Conservation (phyloP, 73 alveolate species). For the Durusdinium trenchii region DNA sequence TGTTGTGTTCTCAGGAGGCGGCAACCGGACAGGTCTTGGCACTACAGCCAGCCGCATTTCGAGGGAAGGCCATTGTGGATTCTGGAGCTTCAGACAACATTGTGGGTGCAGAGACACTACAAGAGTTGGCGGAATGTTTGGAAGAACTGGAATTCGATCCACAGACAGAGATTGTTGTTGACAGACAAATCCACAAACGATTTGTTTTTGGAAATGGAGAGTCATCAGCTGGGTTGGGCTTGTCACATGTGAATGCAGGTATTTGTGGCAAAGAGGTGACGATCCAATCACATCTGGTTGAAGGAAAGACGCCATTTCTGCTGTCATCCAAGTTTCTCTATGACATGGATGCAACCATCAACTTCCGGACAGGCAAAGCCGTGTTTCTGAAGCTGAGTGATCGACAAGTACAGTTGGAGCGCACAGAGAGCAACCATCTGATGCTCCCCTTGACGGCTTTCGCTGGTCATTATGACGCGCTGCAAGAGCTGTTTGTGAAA, state of each 20-base stretch:
- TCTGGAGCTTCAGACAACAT: constrained; percentile 44
- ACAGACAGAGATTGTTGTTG: not conserved
- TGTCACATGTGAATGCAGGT: constrained; percentile 38
- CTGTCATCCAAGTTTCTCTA: constrained; percentile 48
- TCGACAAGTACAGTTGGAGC: not conserved
- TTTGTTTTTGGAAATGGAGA: constrained; percentile 16
- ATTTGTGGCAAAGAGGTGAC: constrained; percentile 34
- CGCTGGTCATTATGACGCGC: not conserved
- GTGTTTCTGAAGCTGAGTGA: not conserved
- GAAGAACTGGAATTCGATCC: constrained; percentile 33
- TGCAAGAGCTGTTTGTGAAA: not conserved
- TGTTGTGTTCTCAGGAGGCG: not conserved
- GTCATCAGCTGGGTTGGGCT: constrained; percentile 1
- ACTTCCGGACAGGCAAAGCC: not conserved
- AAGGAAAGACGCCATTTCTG: constrained; percentile 30
- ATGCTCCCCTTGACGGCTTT: constrained; percentile 36
- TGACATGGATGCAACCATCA: constrained; percentile 74
- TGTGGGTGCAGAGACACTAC: constrained; percentile 40
- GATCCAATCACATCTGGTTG: constrained; percentile 34
- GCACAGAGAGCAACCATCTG: not conserved
- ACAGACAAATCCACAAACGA: constrained; percentile 17
- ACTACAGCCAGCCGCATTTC: not conserved
- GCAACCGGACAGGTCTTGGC: not conserved
- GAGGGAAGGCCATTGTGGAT: constrained; percentile 31
- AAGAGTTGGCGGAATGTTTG: not conserved